phyloP scores from a whole-genome alignment of 2,329 filamentous ascomycete species.

The Ophiobolus disseminans region DNA sequence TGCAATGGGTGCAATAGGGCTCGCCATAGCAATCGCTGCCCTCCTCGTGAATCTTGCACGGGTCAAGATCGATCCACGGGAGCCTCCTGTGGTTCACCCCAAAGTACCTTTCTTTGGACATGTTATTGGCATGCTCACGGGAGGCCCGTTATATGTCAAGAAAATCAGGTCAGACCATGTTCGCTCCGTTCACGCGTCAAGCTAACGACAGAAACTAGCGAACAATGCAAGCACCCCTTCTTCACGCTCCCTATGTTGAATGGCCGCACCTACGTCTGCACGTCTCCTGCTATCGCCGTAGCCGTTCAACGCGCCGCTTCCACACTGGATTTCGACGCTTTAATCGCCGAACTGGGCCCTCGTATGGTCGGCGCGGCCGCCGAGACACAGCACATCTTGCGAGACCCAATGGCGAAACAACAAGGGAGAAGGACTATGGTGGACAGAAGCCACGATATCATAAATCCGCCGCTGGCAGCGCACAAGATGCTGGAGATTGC shows the following conservation, averaged over 20 bases:
- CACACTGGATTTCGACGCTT: constrained; percentile 53
- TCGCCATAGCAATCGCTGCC: constrained; percentile 10
- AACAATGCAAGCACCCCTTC: constrained; percentile 36
- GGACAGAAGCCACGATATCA: constrained; percentile 37
- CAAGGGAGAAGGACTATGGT: constrained; percentile 42
- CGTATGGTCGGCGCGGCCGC: constrained; percentile 48
- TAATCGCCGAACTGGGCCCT: constrained; percentile 50
- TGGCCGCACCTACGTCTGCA: constrained; percentile 56
- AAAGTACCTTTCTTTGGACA: constrained; percentile 57
- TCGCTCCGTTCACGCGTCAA: not conserved
- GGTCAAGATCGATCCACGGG: constrained; percentile 39
- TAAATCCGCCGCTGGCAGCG: constrained; percentile 43
- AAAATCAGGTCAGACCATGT: constrained; percentile 52
- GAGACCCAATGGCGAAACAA: constrained; percentile 30
- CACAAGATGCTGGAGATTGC: constrained; percentile 46
- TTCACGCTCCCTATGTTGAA: constrained; percentile 56
- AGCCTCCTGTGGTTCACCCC: constrained; percentile 54
- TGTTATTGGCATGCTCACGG: constrained; percentile 52
- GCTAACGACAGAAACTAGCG: constrained; percentile 14
- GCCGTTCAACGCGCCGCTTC: constrained; percentile 50
- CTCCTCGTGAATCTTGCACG: constrained; percentile 15
- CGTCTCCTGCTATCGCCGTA: constrained; percentile 49
- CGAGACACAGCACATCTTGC: constrained; percentile 35
- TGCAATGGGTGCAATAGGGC: constrained; percentile 7
- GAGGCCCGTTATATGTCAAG: constrained; percentile 45